These are phyloP conservation scores for Quambalaria eucalypti DNA, from an alignment of 1,284 basidiomycete species.

Conservation along the genomic window DNA sequence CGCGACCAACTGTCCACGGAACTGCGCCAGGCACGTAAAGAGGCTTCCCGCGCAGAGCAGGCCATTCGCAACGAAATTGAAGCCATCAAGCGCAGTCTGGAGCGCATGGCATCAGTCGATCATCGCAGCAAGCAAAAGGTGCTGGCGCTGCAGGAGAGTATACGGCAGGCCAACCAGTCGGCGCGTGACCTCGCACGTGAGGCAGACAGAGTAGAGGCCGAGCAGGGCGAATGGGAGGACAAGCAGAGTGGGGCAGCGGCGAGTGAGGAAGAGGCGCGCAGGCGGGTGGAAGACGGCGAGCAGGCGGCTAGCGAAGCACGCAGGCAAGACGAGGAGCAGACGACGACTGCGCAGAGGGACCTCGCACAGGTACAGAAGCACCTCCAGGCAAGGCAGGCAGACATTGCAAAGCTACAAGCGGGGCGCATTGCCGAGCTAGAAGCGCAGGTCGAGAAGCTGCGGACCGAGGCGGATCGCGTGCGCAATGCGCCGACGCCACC, in stretches of 20 bases:
- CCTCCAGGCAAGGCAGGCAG: neutral
- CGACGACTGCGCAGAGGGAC: slow-evolving; percentile 20
- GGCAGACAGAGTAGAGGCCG: slow-evolving; percentile 20
- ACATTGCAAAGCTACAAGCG: neutral
- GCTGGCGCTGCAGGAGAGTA: slow-evolving; percentile 32
- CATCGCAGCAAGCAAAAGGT: slow-evolving; percentile 35
- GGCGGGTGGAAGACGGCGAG: slow-evolving; percentile 19
- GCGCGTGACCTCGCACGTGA: slow-evolving; percentile 26
- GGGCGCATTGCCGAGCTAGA: neutral
- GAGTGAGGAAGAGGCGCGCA: slow-evolving; percentile 13
- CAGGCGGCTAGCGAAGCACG: slow-evolving; percentile 12
- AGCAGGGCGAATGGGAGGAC: slow-evolving; percentile 21
- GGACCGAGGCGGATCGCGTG: neutral
- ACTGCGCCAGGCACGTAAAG: slow-evolving; percentile 26
- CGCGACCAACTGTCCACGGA: slow-evolving; percentile 15
- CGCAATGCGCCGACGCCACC: neutral
- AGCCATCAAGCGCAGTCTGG: slow-evolving; percentile 27
- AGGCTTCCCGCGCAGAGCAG: slow-evolving; percentile 25
- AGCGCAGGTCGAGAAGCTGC: neutral
- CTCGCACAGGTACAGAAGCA: slow-evolving; percentile 2
- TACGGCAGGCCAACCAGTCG: slow-evolving; percentile 29
- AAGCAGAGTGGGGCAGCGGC: slow-evolving; percentile 13
- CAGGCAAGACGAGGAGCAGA: slow-evolving; percentile 18
- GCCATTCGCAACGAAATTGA: slow-evolving; percentile 33
- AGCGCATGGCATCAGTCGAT: slow-evolving; percentile 26